Percentiles rank a stretch among this genome's conserved stretches.
Evolutionary conservation across 345 rosid species (phyloP).

Genomic region (Populus alba): DNA sequence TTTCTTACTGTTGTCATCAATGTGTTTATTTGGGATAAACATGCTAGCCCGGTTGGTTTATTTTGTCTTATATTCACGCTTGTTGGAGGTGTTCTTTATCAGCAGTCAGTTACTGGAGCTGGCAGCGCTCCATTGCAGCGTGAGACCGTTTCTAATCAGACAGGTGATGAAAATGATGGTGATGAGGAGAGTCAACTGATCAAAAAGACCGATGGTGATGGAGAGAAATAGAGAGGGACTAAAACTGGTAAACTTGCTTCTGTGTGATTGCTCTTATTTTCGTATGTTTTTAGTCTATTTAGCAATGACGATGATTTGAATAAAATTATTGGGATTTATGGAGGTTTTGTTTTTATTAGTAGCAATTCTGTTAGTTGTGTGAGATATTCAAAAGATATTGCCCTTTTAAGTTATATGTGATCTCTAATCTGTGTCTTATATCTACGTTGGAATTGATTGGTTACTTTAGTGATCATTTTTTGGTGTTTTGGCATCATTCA

Average conservation of each 20-base stretch:
- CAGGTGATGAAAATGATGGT: constrained; percentile 23
- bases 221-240: constrained; percentile 41
- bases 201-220: constrained; percentile 25
- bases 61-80: constrained; percentile 81
- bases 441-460: background rate
- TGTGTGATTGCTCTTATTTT: constrained; percentile 33
- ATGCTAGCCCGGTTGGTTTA: constrained; percentile 85
- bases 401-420: background rate
- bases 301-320: constrained; percentile 9
- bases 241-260: constrained; percentile 41
- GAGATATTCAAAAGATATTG: background rate
- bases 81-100: constrained; percentile 87
- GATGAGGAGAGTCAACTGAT: constrained; percentile 30
- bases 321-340: constrained; percentile 13
- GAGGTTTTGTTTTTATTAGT: background rate
- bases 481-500: background rate
- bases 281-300: constrained; percentile 6
- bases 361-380: background rate
- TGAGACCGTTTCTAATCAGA: constrained; percentile 40
- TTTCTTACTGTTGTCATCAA: constrained; percentile 91
- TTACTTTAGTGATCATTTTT: background rate
- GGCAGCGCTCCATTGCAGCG: constrained; percentile 31
- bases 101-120: constrained; percentile 76
- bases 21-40: constrained; percentile 96
- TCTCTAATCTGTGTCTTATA: background rate